Percentiles rank a stretch among this genome's conserved stretches.
These are phyloP conservation scores for Clitopilus passeckerianus DNA, from an alignment of 768 basidiomycete genomes.

Conservation along the genomic window DNA sequence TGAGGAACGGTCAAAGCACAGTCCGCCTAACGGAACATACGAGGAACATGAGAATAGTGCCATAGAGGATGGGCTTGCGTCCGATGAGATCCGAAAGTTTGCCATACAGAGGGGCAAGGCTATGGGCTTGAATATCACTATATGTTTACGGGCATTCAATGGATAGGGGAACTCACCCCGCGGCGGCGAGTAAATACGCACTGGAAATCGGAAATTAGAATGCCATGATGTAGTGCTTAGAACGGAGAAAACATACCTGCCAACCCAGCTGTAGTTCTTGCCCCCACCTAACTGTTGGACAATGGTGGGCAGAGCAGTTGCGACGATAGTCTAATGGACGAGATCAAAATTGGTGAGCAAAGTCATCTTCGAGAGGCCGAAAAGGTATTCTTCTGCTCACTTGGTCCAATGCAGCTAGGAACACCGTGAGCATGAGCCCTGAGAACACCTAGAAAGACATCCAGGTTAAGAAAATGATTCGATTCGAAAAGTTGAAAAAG, in stretches of 20 bases:
- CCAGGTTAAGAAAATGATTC: neutral
- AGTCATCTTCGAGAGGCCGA: neutral
- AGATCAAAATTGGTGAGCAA: neutral
- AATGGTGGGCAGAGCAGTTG: slow-evolving; percentile 76
- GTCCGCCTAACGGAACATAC: slow-evolving; percentile 26
- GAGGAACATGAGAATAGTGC: slow-evolving; percentile 63
- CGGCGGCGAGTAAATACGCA: slow-evolving; percentile 69
- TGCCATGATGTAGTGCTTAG: neutral
- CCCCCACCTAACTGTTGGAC: slow-evolving; percentile 61
- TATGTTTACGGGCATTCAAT: neutral
- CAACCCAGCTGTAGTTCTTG: slow-evolving; percentile 67
- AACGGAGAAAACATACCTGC: slow-evolving; percentile 37
- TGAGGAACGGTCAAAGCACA: neutral
- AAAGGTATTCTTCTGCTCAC: slow-evolving; percentile 20
- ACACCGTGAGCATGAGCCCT: slow-evolving; percentile 39
- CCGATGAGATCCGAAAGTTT: slow-evolving; percentile 62
- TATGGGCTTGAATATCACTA: slow-evolving; percentile 9
- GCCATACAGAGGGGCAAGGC: slow-evolving; percentile 71
- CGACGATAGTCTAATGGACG: slow-evolving; percentile 52
- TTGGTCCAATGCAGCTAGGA: slow-evolving; percentile 59
- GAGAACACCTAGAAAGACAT: slow-evolving; percentile 32
- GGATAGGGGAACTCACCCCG: slow-evolving; percentile 25
- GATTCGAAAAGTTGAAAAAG: neutral
- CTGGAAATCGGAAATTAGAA: slow-evolving; percentile 25
- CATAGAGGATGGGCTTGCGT: slow-evolving; percentile 66